These are phyloP conservation scores for Quercus robur DNA, from an alignment of 306 rosid species.

Conservation along the genomic window DNA sequence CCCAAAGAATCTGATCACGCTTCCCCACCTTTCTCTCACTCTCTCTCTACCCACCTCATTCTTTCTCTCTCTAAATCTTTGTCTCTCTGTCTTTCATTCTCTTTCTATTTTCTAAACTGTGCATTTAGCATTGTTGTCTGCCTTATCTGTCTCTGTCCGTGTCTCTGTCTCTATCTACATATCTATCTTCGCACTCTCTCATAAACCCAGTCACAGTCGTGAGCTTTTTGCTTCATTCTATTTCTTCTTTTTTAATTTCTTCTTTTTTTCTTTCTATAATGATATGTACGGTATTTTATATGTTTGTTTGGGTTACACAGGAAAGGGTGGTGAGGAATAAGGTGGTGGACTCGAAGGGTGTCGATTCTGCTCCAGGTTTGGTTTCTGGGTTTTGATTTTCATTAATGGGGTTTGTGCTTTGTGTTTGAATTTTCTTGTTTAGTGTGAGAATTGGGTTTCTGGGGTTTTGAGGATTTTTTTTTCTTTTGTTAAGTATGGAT, in stretches of 20 bases:
- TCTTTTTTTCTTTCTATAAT: conserved; percentile 14
- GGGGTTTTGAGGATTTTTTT: neutral
- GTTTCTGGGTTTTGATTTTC: conserved; percentile 9
- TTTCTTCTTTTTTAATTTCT: conserved; percentile 14
- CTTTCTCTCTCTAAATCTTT: conserved; percentile 11
- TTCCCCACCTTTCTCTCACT: conserved; percentile 53
- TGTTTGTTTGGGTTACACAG: conserved; percentile 56
- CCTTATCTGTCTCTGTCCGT: conserved; percentile 56
- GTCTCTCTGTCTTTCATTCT: conserved; percentile 13
- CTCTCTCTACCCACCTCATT: conserved; percentile 5
- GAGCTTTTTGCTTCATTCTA: neutral
- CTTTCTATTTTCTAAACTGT: conserved; percentile 16
- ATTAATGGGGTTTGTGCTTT: neutral
- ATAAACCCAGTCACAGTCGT: conserved; percentile 27
- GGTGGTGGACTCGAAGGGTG: conserved; percentile 65
- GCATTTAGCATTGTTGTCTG: conserved; percentile 32
- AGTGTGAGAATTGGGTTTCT: conserved; percentile 4
- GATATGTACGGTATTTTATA: conserved; percentile 18
- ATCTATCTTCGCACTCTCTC: conserved; percentile 1
- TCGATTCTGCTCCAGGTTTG: conserved; percentile 79
- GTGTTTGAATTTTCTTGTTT: neutral
- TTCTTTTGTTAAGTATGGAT: neutral
- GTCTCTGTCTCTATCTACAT: conserved; percentile 42
- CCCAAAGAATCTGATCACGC: conserved; percentile 70
- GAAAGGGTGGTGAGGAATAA: conserved; percentile 50